Evolutionary conservation across 202 grass and related monocot species (phyloP).

Genomic region (Panicum virgatum): DNA sequence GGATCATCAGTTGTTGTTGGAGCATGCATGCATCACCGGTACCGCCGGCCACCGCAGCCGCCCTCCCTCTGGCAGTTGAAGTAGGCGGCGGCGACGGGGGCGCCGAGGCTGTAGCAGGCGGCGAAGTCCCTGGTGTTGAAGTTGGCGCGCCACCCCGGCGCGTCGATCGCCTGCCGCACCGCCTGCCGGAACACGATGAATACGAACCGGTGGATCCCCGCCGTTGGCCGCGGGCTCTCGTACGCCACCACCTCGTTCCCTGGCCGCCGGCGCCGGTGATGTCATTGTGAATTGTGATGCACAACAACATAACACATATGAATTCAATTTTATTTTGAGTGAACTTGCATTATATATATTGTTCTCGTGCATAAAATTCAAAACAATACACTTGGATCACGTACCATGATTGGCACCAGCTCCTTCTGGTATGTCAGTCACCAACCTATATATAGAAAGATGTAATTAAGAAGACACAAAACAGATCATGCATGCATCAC

Average conservation of each 20-base stretch:
- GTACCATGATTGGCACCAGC: conserved; percentile 39
- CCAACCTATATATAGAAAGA: conserved; percentile 35
- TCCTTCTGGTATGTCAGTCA: conserved; percentile 72
- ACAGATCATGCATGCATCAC: background rate
- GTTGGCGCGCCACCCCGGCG: conserved; percentile 76
- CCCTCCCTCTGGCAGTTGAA: conserved; percentile 76
- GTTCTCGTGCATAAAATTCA: background rate
- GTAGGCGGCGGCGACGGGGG: conserved; percentile 46
- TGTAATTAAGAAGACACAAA: background rate
- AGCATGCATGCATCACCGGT: conserved; percentile 11
- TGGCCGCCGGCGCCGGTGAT: too few relatives aligned
- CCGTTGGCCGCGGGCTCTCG: conserved; percentile 55
- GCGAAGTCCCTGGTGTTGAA: conserved; percentile 72
- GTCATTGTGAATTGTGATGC: too few relatives aligned
- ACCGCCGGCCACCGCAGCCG: conserved; percentile 66
- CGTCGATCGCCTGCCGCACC: conserved; percentile 39
- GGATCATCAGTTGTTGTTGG: background rate
- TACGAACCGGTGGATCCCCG: conserved; percentile 66
- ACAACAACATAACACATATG: too few relatives aligned
- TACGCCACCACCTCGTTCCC: conserved; percentile 62
- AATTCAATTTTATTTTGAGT: background rate
- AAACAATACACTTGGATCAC: background rate
- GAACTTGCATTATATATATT: too few relatives aligned
- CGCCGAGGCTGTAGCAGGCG: conserved; percentile 51
- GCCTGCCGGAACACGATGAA: conserved; percentile 63